These are phyloP conservation scores for Tolypocladium album DNA, from an alignment of 2,329 filamentous ascomycete genomes.

Conservation along the genomic window DNA sequence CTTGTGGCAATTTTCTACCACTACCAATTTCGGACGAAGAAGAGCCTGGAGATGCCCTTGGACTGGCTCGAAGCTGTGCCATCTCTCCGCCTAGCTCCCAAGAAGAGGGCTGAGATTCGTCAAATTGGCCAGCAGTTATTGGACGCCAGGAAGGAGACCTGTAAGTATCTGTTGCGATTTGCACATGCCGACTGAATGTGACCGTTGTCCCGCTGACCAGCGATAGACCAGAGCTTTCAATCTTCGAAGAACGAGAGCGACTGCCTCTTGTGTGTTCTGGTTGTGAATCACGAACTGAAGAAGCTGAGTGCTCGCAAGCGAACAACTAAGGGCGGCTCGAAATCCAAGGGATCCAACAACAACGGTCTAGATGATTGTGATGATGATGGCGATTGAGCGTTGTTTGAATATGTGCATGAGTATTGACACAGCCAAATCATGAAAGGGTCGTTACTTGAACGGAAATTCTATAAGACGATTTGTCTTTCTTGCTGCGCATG, in stretches of 20 bases:
- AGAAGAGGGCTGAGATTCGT: constrained; percentile 12
- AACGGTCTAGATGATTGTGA: constrained; percentile 12
- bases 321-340: constrained; percentile 14
- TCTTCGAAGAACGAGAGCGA: constrained; percentile 20
- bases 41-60: constrained; percentile 26
- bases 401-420: neutral
- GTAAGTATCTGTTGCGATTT: constrained; percentile 14
- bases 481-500: constrained; percentile 20
- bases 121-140: constrained; percentile 19
- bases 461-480: constrained; percentile 20
- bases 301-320: constrained; percentile 25
- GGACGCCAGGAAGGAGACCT: constrained; percentile 21
- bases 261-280: constrained; percentile 20
- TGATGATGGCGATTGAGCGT: constrained; percentile 13
- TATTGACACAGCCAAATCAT: constrained; percentile 4
- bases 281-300: constrained; percentile 28
- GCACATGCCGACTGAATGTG: neutral
- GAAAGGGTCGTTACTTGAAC: constrained; percentile 16
- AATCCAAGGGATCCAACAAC: constrained; percentile 10
- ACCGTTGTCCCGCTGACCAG: constrained; percentile 7
- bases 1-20: constrained; percentile 27
- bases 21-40: constrained; percentile 29
- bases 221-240: constrained; percentile 20
- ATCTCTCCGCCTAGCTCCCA: constrained; percentile 13
- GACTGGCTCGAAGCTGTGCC: constrained; percentile 23